Percentiles rank a stretch among this genome's conserved stretches.
Evolutionary conservation across 2,329 filamentous ascomycete genomes (phyloP).

Genomic region (Emydomyces testavorans): DNA sequence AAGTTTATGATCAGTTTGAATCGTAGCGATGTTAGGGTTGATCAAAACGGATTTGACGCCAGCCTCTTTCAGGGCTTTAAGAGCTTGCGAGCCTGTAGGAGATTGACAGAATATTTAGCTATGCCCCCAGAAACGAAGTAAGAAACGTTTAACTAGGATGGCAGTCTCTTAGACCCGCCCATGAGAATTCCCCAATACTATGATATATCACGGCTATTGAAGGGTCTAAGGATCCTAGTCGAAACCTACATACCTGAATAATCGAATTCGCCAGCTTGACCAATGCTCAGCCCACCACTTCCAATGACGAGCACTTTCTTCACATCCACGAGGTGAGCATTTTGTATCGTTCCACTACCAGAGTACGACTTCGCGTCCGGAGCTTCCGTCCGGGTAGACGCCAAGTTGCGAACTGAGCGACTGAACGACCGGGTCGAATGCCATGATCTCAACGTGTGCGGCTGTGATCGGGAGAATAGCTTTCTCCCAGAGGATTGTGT

Average conservation of each 20-base stretch:
- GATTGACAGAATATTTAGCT: background rate
- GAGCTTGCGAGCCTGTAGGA: constrained; percentile 69
- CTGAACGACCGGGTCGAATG: constrained; percentile 36
- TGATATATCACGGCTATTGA: constrained; percentile 6
- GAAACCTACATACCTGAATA: constrained; percentile 75
- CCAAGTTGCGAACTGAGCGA: constrained; percentile 30
- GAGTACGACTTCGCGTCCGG: constrained; percentile 80
- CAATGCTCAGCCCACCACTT: constrained; percentile 88
- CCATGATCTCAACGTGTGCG: constrained; percentile 27
- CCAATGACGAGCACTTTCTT: constrained; percentile 97
- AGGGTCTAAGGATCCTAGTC: constrained; percentile 11
- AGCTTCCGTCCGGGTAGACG: constrained; percentile 43
- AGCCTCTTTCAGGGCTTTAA: constrained; percentile 94
- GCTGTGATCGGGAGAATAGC: constrained; percentile 27
- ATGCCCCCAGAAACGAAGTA: background rate
- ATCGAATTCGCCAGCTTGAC: constrained; percentile 95
- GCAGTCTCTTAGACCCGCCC: background rate
- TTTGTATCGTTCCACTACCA: constrained; percentile 74
- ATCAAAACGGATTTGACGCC: constrained; percentile 84
- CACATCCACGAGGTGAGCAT: constrained; percentile 68
- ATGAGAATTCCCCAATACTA: background rate
- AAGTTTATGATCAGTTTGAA: constrained; percentile 91
- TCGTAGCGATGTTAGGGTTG: constrained; percentile 97
- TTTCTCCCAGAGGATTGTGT: constrained; percentile 27
- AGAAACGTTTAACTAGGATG: background rate